phyloP scores from a whole-genome alignment of 768 basidiomycete genomes.

The Suillus clintonianus region DNA sequence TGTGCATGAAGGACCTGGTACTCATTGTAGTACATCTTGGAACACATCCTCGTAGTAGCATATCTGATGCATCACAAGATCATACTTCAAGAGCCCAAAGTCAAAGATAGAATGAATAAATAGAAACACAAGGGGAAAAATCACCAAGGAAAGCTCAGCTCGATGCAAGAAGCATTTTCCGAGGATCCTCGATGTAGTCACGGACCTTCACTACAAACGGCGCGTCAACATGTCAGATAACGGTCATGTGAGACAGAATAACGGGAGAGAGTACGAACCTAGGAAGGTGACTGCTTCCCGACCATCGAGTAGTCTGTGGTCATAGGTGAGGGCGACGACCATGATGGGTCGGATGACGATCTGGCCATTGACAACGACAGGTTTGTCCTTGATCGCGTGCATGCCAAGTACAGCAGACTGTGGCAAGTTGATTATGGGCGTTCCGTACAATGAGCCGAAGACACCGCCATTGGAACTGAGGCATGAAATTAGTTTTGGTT shows the following conservation, averaged over 20 bases:
- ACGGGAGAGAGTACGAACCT: conserved; percentile 52
- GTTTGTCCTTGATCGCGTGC: conserved; percentile 92
- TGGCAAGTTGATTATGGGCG: conserved; percentile 97
- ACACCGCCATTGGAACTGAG: conserved; percentile 96
- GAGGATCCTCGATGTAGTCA: conserved; percentile 91
- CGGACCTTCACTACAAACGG: conserved; percentile 73
- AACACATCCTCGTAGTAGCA: too few species aligned
- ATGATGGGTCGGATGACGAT: conserved; percentile 97
- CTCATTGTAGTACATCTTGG: background rate
- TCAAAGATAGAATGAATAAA: background rate
- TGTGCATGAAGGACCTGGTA: background rate
- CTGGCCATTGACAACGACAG: conserved; percentile 91
- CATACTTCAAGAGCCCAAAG: too few species aligned
- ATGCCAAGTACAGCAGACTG: conserved; percentile 95
- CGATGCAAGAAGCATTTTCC: conserved; percentile 75
- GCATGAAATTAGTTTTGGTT: background rate
- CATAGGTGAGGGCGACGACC: conserved; percentile 92
- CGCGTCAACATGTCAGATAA: conserved; percentile 4
- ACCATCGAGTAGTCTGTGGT: conserved; percentile 94
- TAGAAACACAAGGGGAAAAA: background rate
- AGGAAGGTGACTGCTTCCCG: conserved; percentile 98
- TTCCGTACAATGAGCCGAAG: conserved; percentile 95
- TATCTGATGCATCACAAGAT: too few species aligned
- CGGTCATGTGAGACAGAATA: background rate
- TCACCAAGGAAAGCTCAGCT: background rate